These are phyloP conservation scores for Fusarium avenaceum DNA, from an alignment of 2,329 filamentous ascomycete species.

Conservation along the genomic window DNA sequence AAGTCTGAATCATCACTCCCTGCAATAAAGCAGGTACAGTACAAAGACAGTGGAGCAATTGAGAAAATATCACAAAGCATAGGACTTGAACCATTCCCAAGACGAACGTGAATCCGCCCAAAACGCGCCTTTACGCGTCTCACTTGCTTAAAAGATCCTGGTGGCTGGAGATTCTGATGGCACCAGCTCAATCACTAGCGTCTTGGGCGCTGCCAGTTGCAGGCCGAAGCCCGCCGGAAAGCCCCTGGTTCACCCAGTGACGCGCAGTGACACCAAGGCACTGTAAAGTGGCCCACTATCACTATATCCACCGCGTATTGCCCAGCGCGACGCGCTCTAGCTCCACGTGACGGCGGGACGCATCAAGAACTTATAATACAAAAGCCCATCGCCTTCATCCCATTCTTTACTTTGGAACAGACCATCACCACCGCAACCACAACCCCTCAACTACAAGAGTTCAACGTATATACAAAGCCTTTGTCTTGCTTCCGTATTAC, in stretches of 20 bases:
- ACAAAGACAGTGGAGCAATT: conserved; percentile 20
- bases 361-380: conserved; percentile 55
- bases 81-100: conserved; percentile 30
- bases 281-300: conserved; percentile 45
- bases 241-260: conserved; percentile 44
- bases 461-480: conserved; percentile 40
- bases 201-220: conserved; percentile 31
- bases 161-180: conserved; percentile 43
- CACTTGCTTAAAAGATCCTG: conserved; percentile 38
- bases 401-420: conserved; percentile 39
- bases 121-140: conserved; percentile 47
- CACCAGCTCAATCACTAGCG: conserved; percentile 34
- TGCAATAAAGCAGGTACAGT: conserved; percentile 30
- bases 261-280: conserved; percentile 35
- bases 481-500: conserved; percentile 33
- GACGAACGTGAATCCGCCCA: conserved; percentile 34
- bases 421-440: conserved; percentile 51
- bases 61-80: conserved; percentile 24
- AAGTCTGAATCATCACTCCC: conserved; percentile 45
- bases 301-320: conserved; percentile 43
- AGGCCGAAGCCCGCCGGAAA: conserved; percentile 36
- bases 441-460: conserved; percentile 34
- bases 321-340: conserved; percentile 54
- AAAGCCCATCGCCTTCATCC: conserved; percentile 54
- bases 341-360: conserved; percentile 55